Evolutionary conservation across 805 yeast genomes (phyloP).

Genomic region (Ogataea allantospora): DNA sequence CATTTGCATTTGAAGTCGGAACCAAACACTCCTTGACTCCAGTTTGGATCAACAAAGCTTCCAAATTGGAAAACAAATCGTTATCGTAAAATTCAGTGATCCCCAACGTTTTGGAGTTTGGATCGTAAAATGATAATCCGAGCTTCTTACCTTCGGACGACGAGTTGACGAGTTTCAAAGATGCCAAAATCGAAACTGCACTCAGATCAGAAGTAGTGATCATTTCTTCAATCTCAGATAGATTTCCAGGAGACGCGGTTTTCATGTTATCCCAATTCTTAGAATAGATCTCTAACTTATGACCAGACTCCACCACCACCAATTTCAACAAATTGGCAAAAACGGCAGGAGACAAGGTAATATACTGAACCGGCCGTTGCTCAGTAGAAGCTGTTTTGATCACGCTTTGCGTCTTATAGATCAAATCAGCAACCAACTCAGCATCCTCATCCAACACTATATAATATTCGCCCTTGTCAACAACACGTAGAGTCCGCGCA

Average conservation of each 20-base stretch:
- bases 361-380: constrained; percentile 48
- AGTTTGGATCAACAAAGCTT: constrained; percentile 80
- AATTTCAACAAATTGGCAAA: constrained; percentile 61
- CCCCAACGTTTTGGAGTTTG: constrained; percentile 63
- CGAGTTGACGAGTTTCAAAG: constrained; percentile 42
- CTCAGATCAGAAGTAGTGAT: constrained; percentile 43
- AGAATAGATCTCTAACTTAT: constrained; percentile 78
- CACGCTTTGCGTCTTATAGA: constrained; percentile 82
- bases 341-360: constrained; percentile 76
- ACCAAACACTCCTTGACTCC: constrained; percentile 85
- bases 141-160: constrained; percentile 48
- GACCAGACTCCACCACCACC: constrained; percentile 67
- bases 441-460: constrained; percentile 77
- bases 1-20: constrained; percentile 39
- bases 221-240: constrained; percentile 73
- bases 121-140: constrained; percentile 80
- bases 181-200: constrained; percentile 48
- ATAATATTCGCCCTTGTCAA: constrained; percentile 81
- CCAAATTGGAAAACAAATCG: constrained; percentile 82
- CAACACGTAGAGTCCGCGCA: constrained; percentile 59
- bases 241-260: constrained; percentile 87
- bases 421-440: constrained; percentile 71
- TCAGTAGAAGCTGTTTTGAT: constrained; percentile 50
- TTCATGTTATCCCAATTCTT: constrained; percentile 56
- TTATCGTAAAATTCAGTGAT: constrained; percentile 81